These are phyloP conservation scores for Rhodotorula babjevae DNA, from an alignment of 768 basidiomycete species.

Conservation along the genomic window DNA sequence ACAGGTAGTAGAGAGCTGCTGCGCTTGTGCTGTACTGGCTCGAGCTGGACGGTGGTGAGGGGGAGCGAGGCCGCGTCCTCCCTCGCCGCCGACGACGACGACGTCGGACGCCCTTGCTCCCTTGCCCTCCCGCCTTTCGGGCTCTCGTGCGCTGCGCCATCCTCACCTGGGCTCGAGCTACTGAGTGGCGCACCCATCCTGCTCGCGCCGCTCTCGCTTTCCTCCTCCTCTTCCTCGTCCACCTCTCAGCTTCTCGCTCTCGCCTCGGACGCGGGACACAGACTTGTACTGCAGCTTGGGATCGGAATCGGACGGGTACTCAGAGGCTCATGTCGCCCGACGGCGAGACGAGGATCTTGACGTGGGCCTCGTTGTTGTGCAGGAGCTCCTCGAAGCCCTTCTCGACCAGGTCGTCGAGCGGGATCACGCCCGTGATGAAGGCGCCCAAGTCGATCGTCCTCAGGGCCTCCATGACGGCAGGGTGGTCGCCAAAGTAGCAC, in stretches of 20 bases:
- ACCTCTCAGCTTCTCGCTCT: no score
- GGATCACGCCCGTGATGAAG: constrained; percentile 22
- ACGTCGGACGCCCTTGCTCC: no score
- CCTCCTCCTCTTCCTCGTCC: no score
- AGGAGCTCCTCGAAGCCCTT: constrained; percentile 28
- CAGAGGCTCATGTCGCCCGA: neutral
- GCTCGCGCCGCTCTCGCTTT: no score
- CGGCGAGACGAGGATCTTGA: constrained; percentile 31
- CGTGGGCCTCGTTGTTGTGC: constrained; percentile 31
- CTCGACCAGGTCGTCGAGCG: constrained; percentile 28
- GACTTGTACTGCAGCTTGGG: no score
- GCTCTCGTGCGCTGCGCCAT: no score
- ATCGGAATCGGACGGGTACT: no score
- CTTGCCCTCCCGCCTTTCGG: no score
- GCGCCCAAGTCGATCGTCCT: constrained; percentile 49
- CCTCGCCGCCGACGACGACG: no score
- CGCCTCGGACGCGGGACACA: no score
- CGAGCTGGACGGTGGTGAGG: neutral
- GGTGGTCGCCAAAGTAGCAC: constrained; percentile 48
- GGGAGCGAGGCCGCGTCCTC: neutral
- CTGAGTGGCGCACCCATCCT: no score
- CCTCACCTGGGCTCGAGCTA: no score
- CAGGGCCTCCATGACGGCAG: constrained; percentile 50
- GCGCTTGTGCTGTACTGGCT: neutral
- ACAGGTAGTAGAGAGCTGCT: neutral